A percentile compares a stretch with the other conserved stretches of the same genome.
Conservation (phyloP, 192 early-diverging fungal species). For the Backusella tuberculispora region DNA sequence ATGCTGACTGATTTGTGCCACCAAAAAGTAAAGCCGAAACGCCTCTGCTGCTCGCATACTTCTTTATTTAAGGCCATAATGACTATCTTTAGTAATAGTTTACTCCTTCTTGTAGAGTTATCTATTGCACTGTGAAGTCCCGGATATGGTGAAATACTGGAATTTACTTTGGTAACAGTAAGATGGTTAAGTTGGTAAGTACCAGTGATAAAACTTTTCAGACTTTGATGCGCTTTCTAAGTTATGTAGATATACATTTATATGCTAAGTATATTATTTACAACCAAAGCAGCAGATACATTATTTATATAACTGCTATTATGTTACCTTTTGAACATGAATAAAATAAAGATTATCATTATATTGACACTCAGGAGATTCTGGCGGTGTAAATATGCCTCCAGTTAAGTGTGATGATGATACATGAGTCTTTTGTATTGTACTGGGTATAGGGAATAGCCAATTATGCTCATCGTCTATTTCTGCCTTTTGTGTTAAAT, state of each 20-base stretch:
- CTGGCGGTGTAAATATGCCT: background rate
- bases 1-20: background rate
- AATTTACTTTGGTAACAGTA: background rate
- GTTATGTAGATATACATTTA: background rate
- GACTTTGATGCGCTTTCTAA: slow-evolving; percentile 8
- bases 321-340: slow-evolving; percentile 21
- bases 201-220: slow-evolving; percentile 11
- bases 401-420: background rate
- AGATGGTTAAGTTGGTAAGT: slow-evolving; percentile 8
- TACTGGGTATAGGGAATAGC: background rate
- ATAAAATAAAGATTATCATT: background rate
- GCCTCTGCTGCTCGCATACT: background rate
- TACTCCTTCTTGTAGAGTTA: background rate
- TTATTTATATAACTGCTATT: slow-evolving; percentile 3
- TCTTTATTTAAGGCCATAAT: background rate
- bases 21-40: slow-evolving; percentile 21
- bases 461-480: background rate
- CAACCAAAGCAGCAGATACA: background rate
- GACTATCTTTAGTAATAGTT: background rate
- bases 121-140: background rate
- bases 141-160: background rate
- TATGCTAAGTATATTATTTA: background rate
- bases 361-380: background rate
- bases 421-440: background rate
- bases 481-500: slow-evolving; percentile 15